These are phyloP conservation scores for Favolaschia claudopus DNA, from an alignment of 768 basidiomycete species.

Conservation along the genomic window DNA sequence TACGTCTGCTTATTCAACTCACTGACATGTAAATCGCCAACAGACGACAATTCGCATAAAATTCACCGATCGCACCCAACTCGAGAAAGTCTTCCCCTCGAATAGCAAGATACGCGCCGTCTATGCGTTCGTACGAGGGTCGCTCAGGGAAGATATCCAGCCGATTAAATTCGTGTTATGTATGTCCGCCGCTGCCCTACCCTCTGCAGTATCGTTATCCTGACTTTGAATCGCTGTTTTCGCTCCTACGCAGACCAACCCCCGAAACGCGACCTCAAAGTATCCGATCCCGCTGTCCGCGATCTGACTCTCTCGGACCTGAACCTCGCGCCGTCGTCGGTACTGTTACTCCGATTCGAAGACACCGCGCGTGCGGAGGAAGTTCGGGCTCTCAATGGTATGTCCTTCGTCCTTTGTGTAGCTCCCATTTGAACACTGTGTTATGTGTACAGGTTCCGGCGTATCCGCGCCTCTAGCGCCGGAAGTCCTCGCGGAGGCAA, in stretches of 20 bases:
- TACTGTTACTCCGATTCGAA: slow-evolving; percentile 79
- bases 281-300: slow-evolving; percentile 77
- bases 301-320: slow-evolving; percentile 74
- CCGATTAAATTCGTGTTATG: slow-evolving; percentile 86
- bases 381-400: slow-evolving; percentile 63
- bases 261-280: slow-evolving; percentile 83
- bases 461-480: slow-evolving; percentile 71
- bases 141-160: slow-evolving; percentile 77
- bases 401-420: slow-evolving; percentile 24
- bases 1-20: background rate
- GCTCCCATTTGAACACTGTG: no score
- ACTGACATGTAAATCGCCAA: no score
- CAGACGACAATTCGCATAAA: slow-evolving; percentile 85
- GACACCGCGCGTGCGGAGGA: slow-evolving; percentile 52
- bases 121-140: slow-evolving; percentile 83
- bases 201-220: background rate
- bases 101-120: slow-evolving; percentile 81
- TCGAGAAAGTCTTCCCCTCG: slow-evolving; percentile 83
- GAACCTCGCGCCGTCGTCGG: slow-evolving; percentile 79
- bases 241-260: slow-evolving; percentile 71
- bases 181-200: slow-evolving; percentile 45
- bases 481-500: slow-evolving; percentile 62
- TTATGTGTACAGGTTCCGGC: slow-evolving; percentile 60
- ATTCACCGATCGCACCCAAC: slow-evolving; percentile 81
- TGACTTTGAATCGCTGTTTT: background rate